Evolutionary conservation across 176 grass and related monocot species (phyloP).

Genomic region (Oryza glaberrima): DNA sequence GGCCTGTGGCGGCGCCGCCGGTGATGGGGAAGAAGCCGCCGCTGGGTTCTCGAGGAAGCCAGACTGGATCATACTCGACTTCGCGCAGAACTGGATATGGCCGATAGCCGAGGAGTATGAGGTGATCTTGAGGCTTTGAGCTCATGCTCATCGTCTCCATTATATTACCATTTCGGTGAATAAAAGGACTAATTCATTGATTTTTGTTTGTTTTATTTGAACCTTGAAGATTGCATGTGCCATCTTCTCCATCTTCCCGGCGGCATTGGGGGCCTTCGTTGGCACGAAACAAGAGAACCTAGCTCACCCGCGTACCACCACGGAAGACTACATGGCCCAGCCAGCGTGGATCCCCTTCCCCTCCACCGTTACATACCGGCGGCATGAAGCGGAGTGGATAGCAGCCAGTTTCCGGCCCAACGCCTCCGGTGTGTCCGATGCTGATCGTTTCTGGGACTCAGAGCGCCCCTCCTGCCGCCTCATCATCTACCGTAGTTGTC

Average conservation of each 20-base stretch:
- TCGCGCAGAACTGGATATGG: too few species aligned
- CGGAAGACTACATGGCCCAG: constrained; percentile 30
- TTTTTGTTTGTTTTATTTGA: too few species aligned
- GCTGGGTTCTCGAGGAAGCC: too few species aligned
- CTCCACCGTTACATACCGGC: not conserved
- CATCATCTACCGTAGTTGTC: constrained; percentile 18
- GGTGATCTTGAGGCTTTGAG: too few species aligned
- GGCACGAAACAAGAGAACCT: not conserved
- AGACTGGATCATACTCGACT: too few species aligned
- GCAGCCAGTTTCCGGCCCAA: not conserved
- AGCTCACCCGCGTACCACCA: not conserved
- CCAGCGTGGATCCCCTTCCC: constrained; percentile 48
- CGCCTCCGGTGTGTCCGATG: not conserved
- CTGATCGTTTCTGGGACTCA: not conserved
- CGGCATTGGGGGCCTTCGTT: not conserved
- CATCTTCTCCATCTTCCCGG: not conserved
- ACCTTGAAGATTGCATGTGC: not conserved
- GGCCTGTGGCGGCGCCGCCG: too few species aligned
- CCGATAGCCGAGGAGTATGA: too few species aligned
- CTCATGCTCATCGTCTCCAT: too few species aligned
- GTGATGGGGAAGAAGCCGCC: too few species aligned
- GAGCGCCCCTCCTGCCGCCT: not conserved
- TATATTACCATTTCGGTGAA: too few species aligned
- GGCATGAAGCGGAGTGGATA: constrained; percentile 16
- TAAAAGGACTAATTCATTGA: too few species aligned